Evolutionary conservation across 148 eudicot genomes (phyloP), one percentile per base, ranked within the genome.

Genomic region (Suaeda aralocaspica): DNA sequence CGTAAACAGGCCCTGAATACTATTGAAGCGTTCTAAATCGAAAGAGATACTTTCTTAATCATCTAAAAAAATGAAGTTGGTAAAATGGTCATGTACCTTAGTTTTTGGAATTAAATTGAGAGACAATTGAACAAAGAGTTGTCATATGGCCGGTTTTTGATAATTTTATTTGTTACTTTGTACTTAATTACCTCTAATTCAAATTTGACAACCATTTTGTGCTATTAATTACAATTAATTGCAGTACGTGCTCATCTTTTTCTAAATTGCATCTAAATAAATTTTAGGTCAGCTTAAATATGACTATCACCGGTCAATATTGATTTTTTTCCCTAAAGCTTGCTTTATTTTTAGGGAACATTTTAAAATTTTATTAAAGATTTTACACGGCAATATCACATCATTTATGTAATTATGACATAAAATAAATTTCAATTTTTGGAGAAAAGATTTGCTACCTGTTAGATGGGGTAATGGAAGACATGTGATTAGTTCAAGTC

Each of bases 401-500:
- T 55, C 59, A 55, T 22, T 1, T 3, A 5, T 52, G 57, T 24
- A 52, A 52, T 60, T 33, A 34, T 9, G 44, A 19, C 22, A 9
- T 7, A 10, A 18, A 19, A 34, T n/a, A n/a, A n/a, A n/a, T n/a
- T n/a, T n/a, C n/a, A n/a, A n/a, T n/a, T n/a, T n/a, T n/a, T 26
- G 6, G 36, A 34, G 25, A 11, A 12, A 62, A 22, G 6, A 36
- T 36, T n/a, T 14, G 36, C 9, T 22, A 21, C 5, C 15, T 67
- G 12, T 28, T 68, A 33, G 62, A 64, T 13, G 13, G 16, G 25
- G 5, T 18, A 36, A n/a, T 24, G 50, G 16, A 21, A 25, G 11
- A 64, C 26, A 49, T 29, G 59, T 57, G 33, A 68, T 50, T 29
- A 63, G 11, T 25, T 10, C 1, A 8, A 26, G 69, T 69, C 80